Evolutionary conservation across 371 early-diverging fungal species (phyloP).

Genomic region (Amoeboaphelidium protococcarum): DNA sequence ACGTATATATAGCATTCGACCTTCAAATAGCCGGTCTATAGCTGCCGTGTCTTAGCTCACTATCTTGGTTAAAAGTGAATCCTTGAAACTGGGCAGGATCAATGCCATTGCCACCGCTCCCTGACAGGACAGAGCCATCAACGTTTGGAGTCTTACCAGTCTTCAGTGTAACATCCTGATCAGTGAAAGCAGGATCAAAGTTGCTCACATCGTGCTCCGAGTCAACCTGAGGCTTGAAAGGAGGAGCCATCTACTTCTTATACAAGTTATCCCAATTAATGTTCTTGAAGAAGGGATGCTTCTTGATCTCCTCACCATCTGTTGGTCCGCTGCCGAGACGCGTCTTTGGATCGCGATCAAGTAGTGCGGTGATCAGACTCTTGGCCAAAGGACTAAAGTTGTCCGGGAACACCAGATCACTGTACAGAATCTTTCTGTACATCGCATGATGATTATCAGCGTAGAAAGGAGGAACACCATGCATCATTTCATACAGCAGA

Average conservation of each 20-base stretch:
- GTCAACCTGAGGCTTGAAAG: slow-evolving; percentile 29
- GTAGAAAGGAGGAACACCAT: slow-evolving; percentile 52
- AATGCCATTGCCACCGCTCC: too few species aligned
- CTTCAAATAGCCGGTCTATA: too few species aligned
- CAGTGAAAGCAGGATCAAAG: slow-evolving; percentile 30
- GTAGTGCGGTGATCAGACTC: not conserved
- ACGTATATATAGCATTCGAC: too few species aligned
- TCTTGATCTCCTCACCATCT: slow-evolving; percentile 55
- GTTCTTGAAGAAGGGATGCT: slow-evolving; percentile 77
- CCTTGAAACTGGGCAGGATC: too few species aligned
- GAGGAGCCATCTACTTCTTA: slow-evolving; percentile 22
- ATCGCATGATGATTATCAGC: slow-evolving; percentile 43
- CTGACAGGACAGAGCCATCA: too few species aligned
- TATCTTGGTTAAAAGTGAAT: too few species aligned
- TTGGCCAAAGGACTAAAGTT: slow-evolving; percentile 6
- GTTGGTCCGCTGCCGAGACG: slow-evolving; percentile 31
- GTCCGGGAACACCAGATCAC: slow-evolving; percentile 44
- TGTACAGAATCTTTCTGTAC: slow-evolving; percentile 50
- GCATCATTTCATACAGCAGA: slow-evolving; percentile 43
- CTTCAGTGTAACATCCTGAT: too few species aligned
- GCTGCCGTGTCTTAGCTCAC: too few species aligned
- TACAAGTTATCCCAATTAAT: slow-evolving; percentile 50
- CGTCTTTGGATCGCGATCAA: slow-evolving; percentile 29
- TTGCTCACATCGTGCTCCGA: slow-evolving; percentile 28
- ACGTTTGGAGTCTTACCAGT: too few species aligned